Percentiles rank a stretch among this genome's conserved stretches.
Evolutionary conservation across 768 basidiomycete species (phyloP).

Genomic region (Gautieria morchelliformis): DNA sequence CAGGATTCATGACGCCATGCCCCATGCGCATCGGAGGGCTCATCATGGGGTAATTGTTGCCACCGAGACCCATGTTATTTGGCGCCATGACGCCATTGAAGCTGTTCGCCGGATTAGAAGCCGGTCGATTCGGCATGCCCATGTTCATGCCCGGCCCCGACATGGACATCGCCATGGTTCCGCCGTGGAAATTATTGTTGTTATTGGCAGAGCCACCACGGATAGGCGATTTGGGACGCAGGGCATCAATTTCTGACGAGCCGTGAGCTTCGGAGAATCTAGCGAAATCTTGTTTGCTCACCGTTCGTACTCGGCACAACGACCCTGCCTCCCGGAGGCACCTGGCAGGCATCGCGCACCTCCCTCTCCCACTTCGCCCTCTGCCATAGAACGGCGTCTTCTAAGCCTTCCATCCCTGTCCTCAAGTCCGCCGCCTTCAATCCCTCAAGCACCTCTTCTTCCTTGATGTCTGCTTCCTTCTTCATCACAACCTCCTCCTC

Average conservation of each 20-base stretch:
- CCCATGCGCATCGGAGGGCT: slow-evolving; percentile 8
- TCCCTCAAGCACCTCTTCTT: background rate
- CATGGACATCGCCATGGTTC: slow-evolving; percentile 5
- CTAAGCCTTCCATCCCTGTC: slow-evolving; percentile 14
- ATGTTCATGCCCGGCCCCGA: slow-evolving; percentile 9
- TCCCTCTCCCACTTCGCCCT: slow-evolving; percentile 52
- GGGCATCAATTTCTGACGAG: slow-evolving; percentile 59
- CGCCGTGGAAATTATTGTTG: slow-evolving; percentile 6
- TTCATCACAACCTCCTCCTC: slow-evolving; percentile 27
- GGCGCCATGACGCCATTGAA: background rate
- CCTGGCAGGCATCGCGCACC: slow-evolving; percentile 31
- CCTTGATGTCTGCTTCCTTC: background rate
- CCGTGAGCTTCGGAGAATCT: slow-evolving; percentile 5
- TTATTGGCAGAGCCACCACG: slow-evolving; percentile 26
- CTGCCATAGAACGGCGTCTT: slow-evolving; percentile 46
- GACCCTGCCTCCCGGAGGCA: slow-evolving; percentile 41
- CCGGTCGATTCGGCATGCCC: slow-evolving; percentile 17
- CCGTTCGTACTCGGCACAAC: slow-evolving; percentile 61
- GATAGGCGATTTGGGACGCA: slow-evolving; percentile 80
- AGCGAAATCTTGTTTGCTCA: slow-evolving; percentile 14
- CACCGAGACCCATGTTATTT: background rate
- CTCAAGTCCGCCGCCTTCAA: slow-evolving; percentile 10
- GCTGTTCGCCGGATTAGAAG: background rate
- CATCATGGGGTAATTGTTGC: slow-evolving; percentile 2
- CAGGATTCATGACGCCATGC: slow-evolving; percentile 5